A percentile compares a stretch with the other conserved stretches of the same genome.
These are phyloP conservation scores for Agrocybe praecox DNA, from an alignment of 768 basidiomycete species.

Conservation along the genomic window DNA sequence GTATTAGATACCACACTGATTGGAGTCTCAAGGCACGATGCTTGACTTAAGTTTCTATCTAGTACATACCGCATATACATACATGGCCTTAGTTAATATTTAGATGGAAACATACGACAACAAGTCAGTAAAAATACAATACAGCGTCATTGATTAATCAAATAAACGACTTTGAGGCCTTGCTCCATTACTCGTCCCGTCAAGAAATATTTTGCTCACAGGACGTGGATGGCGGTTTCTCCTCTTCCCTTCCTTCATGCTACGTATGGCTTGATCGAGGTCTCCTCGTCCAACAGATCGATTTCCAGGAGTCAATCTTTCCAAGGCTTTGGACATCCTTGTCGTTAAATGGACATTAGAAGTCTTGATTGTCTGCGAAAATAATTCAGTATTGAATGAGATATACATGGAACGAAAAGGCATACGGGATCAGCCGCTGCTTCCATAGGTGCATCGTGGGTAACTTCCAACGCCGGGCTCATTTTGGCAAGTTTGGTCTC, in stretches of 20 bases:
- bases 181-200: conserved; percentile 41
- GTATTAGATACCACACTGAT: background rate
- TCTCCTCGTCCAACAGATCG: conserved; percentile 75
- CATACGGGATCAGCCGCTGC: conserved; percentile 22
- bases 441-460: conserved; percentile 21
- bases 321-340: conserved; percentile 34
- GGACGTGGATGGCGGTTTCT: conserved; percentile 53
- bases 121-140: too few species aligned
- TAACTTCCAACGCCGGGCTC: conserved; percentile 24
- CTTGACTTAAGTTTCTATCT: background rate
- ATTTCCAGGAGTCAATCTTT: conserved; percentile 42
- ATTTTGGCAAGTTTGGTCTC: conserved; percentile 34
- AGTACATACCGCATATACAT: background rate
- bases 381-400: background rate
- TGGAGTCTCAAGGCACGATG: background rate
- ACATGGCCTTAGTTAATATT: too few species aligned
- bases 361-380: conserved; percentile 45
- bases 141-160: conserved; percentile 2
- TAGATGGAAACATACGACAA: too few species aligned
- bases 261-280: conserved; percentile 83
- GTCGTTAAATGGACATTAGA: conserved; percentile 1
- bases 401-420: background rate
- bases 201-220: conserved; percentile 80
- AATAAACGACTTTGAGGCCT: conserved; percentile 17
- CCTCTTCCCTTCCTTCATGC: conserved; percentile 68